Percentiles rank a stretch among this genome's conserved stretches.
These are phyloP conservation scores for Aspergillus novoparasiticus DNA, from an alignment of 2,329 filamentous ascomycete genomes.

Conservation along the genomic window DNA sequence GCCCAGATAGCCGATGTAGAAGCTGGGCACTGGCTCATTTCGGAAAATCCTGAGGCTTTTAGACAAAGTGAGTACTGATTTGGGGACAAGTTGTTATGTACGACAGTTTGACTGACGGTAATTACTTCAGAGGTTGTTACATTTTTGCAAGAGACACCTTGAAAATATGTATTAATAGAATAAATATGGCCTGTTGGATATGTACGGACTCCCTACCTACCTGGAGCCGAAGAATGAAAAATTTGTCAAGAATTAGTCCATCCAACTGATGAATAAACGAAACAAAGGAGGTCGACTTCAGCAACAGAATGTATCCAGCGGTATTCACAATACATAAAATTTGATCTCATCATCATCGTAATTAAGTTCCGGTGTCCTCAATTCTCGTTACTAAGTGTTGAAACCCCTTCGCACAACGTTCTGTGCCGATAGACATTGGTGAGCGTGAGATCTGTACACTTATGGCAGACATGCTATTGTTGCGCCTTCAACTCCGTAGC, in stretches of 20 bases:
- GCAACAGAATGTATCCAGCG: background rate
- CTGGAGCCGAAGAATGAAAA: background rate
- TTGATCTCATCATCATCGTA: background rate
- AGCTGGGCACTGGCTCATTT: constrained; percentile 49
- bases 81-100: constrained; percentile 4
- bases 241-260: background rate
- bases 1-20: constrained; percentile 44
- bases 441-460: background rate
- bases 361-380: background rate
- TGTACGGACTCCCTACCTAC: background rate
- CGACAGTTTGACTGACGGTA: background rate
- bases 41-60: constrained; percentile 48
- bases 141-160: constrained; percentile 31
- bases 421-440: background rate
- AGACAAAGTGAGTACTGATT: constrained; percentile 33
- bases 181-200: background rate
- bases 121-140: constrained; percentile 33
- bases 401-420: background rate
- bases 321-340: background rate
- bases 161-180: background rate
- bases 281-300: background rate
- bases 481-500: background rate
- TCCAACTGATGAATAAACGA: background rate
- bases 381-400: background rate
- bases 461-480: background rate